Percentiles rank a stretch among this genome's conserved stretches.
Evolutionary conservation across 1,284 basidiomycete genomes (phyloP).

Genomic region (Peniophora sp.): DNA sequence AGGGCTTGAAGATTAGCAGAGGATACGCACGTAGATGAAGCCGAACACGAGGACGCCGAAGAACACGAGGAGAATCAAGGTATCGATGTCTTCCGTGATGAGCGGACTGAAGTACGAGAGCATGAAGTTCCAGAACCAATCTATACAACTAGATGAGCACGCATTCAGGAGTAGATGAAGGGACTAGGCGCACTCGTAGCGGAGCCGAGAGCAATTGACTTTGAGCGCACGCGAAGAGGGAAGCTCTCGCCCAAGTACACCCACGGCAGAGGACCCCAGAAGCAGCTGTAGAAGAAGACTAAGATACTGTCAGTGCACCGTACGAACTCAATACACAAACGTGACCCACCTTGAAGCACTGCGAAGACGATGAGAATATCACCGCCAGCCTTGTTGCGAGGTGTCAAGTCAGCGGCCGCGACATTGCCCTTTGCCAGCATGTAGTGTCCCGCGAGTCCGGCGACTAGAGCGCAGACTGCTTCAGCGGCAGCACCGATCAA

Average conservation of each 20-base stretch:
- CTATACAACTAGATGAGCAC: conserved; percentile 14
- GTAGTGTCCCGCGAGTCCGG: conserved; percentile 67
- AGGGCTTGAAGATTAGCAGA: too few species aligned
- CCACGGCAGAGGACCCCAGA: conserved; percentile 70
- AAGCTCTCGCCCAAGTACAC: conserved; percentile 56
- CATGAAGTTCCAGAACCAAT: conserved; percentile 73
- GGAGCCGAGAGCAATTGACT: conserved; percentile 66
- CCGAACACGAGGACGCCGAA: conserved; percentile 71
- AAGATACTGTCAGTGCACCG: too few species aligned
- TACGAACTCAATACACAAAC: too few species aligned
- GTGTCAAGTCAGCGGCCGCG: conserved; percentile 35
- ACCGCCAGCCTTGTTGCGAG: conserved; percentile 50
- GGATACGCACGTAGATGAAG: conserved; percentile 56
- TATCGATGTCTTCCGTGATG: conserved; percentile 63
- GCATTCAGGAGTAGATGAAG: not conserved
- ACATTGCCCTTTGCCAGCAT: conserved; percentile 49
- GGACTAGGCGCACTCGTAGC: conserved; percentile 36
- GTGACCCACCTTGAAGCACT: conserved; percentile 65
- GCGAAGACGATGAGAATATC: conserved; percentile 69
- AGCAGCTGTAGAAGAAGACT: conserved; percentile 67
- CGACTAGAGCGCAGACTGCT: conserved; percentile 56
- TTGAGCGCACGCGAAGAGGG: conserved; percentile 69
- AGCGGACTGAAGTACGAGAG: conserved; percentile 61
- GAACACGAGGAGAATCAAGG: conserved; percentile 70
- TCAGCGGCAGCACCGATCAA: conserved; percentile 58